Evolutionary conservation across 2,329 filamentous ascomycete species (phyloP).

Genomic region (Colletotrichum sublineola): DNA sequence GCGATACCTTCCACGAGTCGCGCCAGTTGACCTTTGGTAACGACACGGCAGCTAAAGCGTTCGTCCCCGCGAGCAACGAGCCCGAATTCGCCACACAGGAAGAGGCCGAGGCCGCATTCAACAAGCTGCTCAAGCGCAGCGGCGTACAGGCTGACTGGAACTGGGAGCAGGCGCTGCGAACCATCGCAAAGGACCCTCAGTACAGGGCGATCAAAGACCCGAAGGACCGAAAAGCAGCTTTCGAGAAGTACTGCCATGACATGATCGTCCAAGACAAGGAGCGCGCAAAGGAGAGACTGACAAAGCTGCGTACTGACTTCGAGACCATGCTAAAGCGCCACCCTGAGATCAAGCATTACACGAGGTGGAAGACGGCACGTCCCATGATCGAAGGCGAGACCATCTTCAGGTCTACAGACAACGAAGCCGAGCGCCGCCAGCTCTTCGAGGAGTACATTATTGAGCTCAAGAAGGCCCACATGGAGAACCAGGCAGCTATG

Average conservation of each 20-base stretch:
- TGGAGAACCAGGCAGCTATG: conserved; percentile 78
- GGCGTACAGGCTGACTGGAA: conserved; percentile 92
- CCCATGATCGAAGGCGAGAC: conserved; percentile 96
- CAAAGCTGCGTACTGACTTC: conserved; percentile 94
- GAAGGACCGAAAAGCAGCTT: conserved; percentile 88
- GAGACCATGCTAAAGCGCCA: conserved; percentile 96
- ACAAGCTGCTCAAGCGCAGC: conserved; percentile 87
- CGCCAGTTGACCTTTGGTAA: conserved; percentile 70
- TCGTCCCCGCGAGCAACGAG: conserved; percentile 75
- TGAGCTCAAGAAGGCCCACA: conserved; percentile 84
- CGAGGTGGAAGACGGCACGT: conserved; percentile 94
- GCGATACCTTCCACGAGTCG: conserved; percentile 63
- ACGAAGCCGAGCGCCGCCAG: conserved; percentile 88
- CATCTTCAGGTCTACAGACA: conserved; percentile 90
- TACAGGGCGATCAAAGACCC: conserved; percentile 95
- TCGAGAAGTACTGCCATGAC: conserved; percentile 95
- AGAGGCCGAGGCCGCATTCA: conserved; percentile 93
- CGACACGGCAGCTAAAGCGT: conserved; percentile 68
- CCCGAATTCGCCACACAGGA: conserved; percentile 84
- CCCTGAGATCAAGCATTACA: conserved; percentile 97
- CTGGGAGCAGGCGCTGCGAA: conserved; percentile 90
- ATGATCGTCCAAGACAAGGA: conserved; percentile 93
- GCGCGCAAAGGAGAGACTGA: conserved; percentile 90
- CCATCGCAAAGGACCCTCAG: conserved; percentile 89
- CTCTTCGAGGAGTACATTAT: conserved; percentile 94